Base-by-base conservation (phyloP, 495 filamentous ascomycete genomes). In the Oidiodendron maius region DNA sequence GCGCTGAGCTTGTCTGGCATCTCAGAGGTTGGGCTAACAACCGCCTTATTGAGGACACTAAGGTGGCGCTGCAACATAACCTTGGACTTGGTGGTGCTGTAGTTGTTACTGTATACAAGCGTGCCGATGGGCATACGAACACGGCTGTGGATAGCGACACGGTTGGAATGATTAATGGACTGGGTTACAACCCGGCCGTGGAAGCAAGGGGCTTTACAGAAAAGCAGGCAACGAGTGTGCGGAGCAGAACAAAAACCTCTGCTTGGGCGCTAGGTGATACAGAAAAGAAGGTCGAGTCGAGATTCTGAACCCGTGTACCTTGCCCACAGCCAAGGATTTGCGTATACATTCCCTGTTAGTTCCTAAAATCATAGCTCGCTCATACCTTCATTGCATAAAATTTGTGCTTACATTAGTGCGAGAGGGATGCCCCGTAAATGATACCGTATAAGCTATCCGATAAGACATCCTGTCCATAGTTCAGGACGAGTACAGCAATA, bases 11-110 rank as follows among this genome's bases (percentile, higher is more conserved):
- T 32, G 87, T 94, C 18, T 98, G 93, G 93, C 93, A 98, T 54
- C 71, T 98, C 60, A 72, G 93, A 39, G 93, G 93, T 3, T 96
- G 93, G 93, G 93, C 91, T 9, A 95, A 90, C 59, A 96, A 98
- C 68, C 75, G 93, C 22, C 66, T 80, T 8, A 79, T 89, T 8
- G 66, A 75, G 13, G 76, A 78, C 13, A 87, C 89, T 0, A 74
- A 64, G 40, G 80, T 75, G 35, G 86, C 87, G 38, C 65, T 98
- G 65, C 93, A 96, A 69, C 93, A 98, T 64, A 98, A 98, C 60
- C 69, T 98, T 2, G 93, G 93, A 0, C 70, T 98, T 20, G 93
- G 93, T 1, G 93, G 93, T 48, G 93, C 91, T 2, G 89, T 82
- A 2, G 90, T 98, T 0, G 86, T 91, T 13, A 93, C 89, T 4